phyloP scores from a whole-genome alignment of 495 filamentous ascomycete species.

The Glarea lozoyensis region DNA sequence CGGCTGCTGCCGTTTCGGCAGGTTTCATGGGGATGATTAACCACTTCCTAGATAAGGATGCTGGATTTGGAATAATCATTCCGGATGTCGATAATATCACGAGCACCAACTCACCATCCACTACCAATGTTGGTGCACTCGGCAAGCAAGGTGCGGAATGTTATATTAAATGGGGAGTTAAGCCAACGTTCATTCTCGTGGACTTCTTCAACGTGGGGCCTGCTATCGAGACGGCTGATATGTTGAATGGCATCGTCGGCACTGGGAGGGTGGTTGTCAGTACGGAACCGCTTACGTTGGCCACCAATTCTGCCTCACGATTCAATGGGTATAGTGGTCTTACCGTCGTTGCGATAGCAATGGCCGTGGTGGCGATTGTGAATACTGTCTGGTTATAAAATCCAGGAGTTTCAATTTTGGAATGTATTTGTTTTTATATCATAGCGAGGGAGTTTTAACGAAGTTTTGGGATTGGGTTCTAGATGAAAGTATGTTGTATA shows the following conservation, averaged over 20 bases:
- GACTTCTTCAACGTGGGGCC: constrained; percentile 60
- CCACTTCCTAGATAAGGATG: constrained; percentile 57
- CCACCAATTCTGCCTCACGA: constrained; percentile 1
- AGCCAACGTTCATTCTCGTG: constrained; percentile 52
- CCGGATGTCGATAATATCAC: constrained; percentile 45
- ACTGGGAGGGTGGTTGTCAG: constrained; percentile 24
- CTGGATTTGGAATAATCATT: constrained; percentile 45
- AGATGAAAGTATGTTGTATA: too few species aligned
- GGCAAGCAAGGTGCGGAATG: constrained; percentile 49
- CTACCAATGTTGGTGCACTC: constrained; percentile 41
- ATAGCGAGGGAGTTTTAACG: too few species aligned
- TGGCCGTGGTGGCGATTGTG: too few species aligned
- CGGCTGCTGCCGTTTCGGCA: constrained; percentile 32
- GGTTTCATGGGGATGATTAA: constrained; percentile 55
- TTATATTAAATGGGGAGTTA: constrained; percentile 38
- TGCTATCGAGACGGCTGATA: constrained; percentile 46
- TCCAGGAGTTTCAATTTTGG: too few species aligned
- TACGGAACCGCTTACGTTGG: constrained; percentile 4
- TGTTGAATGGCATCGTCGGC: constrained; percentile 45
- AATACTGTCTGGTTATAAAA: too few species aligned
- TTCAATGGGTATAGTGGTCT: too few species aligned
- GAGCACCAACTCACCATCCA: constrained; percentile 42
- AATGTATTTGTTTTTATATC: too few species aligned
- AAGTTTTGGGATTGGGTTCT: too few species aligned
- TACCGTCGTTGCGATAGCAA: too few species aligned